These are phyloP conservation scores for Phylloboletellus chloephorus DNA, from an alignment of 1,284 basidiomycete species.

Conservation along the genomic window DNA sequence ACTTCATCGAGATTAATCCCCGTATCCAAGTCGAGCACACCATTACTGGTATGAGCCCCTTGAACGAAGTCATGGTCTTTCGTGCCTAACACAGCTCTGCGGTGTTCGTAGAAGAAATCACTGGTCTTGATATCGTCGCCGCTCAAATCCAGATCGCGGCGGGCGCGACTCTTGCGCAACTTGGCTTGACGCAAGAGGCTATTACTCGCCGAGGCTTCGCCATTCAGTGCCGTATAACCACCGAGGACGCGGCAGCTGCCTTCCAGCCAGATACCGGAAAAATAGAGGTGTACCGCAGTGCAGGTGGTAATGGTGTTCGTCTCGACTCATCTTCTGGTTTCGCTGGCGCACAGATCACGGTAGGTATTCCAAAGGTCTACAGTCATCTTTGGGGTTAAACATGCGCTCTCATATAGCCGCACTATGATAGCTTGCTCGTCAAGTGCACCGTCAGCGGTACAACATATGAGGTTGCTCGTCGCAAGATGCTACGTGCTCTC, in stretches of 20 bases:
- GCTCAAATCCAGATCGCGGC: slow-evolving; percentile 99
- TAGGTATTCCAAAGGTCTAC: slow-evolving; percentile 32
- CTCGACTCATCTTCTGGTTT: slow-evolving; percentile 97
- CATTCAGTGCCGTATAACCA: slow-evolving; percentile 98
- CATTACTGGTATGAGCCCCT: slow-evolving; percentile 69
- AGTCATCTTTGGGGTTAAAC: not conserved
- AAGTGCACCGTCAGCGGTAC: slow-evolving; percentile 96
- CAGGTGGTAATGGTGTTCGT: slow-evolving; percentile 98
- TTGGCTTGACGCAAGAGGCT: slow-evolving; percentile 95
- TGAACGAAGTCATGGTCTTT: slow-evolving; percentile 4
- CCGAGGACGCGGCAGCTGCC: slow-evolving; percentile 86
- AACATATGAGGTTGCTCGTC: slow-evolving; percentile 95
- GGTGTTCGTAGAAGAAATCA: slow-evolving; percentile 80
- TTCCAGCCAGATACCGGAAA: slow-evolving; percentile 99
- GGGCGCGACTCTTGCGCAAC: slow-evolving; percentile 91
- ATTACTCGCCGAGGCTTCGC: slow-evolving; percentile 96
- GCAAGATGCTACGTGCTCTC: slow-evolving; percentile 98
- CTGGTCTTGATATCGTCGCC: slow-evolving; percentile 97
- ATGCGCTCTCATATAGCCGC: slow-evolving; percentile 51
- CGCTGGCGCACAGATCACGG: slow-evolving; percentile 98
- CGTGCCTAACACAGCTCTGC: slow-evolving; percentile 1
- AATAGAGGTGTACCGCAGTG: slow-evolving; percentile 98
- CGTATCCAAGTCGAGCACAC: slow-evolving; percentile 99
- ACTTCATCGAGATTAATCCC: slow-evolving; percentile 98
- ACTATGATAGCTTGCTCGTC: slow-evolving; percentile 97